Evolutionary conservation across 2,329 filamentous ascomycete genomes (phyloP).

Genomic region (Gnomoniopsis smithogilvyi): DNA sequence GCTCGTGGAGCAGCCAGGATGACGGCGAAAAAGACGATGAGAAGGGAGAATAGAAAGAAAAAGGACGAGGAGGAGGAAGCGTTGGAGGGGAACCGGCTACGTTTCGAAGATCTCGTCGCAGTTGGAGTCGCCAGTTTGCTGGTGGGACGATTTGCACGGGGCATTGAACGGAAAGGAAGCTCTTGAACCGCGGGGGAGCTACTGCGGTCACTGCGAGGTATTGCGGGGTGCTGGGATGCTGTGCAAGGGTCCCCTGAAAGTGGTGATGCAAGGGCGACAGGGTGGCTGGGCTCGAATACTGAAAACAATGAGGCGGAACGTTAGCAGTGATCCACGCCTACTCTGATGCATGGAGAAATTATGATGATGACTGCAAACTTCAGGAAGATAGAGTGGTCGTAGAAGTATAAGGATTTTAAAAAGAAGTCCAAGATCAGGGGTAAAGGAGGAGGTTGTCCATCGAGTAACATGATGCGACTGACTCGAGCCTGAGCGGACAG

Average conservation of each 20-base stretch:
- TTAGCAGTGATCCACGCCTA: too few relatives aligned
- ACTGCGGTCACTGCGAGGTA: neutral
- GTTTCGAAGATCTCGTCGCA: constrained; percentile 20
- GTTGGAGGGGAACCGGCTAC: constrained; percentile 3
- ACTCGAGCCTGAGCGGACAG: too few relatives aligned
- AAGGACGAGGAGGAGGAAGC: constrained; percentile 40
- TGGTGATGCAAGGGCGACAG: neutral
- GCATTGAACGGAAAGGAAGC: constrained; percentile 1
- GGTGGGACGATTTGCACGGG: constrained; percentile 20
- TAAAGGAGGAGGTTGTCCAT: neutral
- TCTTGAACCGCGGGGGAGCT: constrained; percentile 3
- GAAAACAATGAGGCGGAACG: neutral
- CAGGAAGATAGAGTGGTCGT: too few relatives aligned
- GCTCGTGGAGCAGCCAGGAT: constrained; percentile 66
- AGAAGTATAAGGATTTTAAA: neutral
- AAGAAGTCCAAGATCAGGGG: neutral
- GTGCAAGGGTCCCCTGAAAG: neutral
- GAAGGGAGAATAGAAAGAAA: constrained; percentile 53
- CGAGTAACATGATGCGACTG: too few relatives aligned
- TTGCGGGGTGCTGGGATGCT: constrained; percentile 10
- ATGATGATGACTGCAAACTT: too few relatives aligned
- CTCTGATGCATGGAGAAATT: too few relatives aligned
- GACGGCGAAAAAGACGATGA: constrained; percentile 54
- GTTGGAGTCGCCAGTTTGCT: constrained; percentile 37
- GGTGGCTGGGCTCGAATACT: neutral